phyloP scores from a whole-genome alignment of 768 basidiomycete genomes.

The Trametes coccinea region DNA sequence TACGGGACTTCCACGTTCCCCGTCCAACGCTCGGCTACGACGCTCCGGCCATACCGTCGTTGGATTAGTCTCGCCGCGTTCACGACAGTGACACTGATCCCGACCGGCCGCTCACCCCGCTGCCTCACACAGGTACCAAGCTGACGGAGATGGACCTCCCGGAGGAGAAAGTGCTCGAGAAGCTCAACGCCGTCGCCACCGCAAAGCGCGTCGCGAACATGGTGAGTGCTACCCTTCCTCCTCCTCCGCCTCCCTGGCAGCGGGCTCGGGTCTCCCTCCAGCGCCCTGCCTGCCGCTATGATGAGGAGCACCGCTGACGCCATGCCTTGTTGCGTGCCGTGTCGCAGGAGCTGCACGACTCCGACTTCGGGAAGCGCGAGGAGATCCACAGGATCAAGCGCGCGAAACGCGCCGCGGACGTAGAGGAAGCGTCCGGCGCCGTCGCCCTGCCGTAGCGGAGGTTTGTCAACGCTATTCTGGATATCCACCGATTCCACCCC shows the following conservation, averaged over 20 bases:
- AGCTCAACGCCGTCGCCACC: conserved; percentile 85
- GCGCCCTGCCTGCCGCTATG: neutral
- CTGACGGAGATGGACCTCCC: conserved; percentile 73
- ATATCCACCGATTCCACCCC: neutral
- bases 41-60: no score
- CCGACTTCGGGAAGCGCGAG: conserved; percentile 87
- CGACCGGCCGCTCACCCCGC: neutral
- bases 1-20: neutral
- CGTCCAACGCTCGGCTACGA: no score
- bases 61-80: neutral
- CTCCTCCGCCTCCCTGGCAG: neutral
- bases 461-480: neutral
- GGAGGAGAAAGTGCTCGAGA: conserved; percentile 80
- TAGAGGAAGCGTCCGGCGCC: conserved; percentile 1
- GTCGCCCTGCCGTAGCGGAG: neutral
- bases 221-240: conserved; percentile 50
- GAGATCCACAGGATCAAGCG: conserved; percentile 74
- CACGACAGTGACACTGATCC: no score
- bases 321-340: neutral
- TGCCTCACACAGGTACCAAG: conserved; percentile 55
- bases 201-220: conserved; percentile 93
- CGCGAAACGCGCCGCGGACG: conserved; percentile 32
- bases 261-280: neutral
- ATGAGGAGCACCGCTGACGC: neutral
- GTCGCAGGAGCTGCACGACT: conserved; percentile 76